Percentiles rank a stretch among this genome's conserved stretches.
These are phyloP conservation scores for Alliaria petiolata DNA, from an alignment of 345 rosid genomes.

Conservation along the genomic window DNA sequence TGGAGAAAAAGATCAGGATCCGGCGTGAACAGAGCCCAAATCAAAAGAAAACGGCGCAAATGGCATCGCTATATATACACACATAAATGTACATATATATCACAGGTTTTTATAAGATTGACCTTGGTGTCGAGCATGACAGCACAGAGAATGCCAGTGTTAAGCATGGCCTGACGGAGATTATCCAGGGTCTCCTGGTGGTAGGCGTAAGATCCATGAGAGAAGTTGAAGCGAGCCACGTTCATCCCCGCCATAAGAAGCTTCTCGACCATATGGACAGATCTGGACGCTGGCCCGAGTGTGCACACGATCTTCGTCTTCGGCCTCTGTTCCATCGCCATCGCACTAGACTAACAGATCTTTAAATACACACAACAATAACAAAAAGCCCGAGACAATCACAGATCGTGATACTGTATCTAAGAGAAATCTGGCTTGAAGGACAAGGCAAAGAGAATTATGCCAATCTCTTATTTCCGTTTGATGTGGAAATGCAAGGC, in stretches of 20 bases:
- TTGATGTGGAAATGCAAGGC: too few species aligned
- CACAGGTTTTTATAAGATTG: too few species aligned
- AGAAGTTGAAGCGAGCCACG: constrained; percentile 96
- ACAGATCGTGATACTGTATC: background rate
- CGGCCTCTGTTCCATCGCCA: constrained; percentile 52
- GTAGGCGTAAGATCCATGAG: constrained; percentile 92
- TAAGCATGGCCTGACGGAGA: constrained; percentile 76
- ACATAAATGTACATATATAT: background rate
- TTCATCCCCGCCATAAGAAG: constrained; percentile 90
- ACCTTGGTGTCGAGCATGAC: constrained; percentile 99
- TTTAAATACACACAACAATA: background rate
- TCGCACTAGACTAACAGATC: background rate
- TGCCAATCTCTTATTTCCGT: too few species aligned
- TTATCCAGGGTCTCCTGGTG: constrained; percentile 94
- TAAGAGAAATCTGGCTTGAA: constrained; percentile 35
- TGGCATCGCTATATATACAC: background rate
- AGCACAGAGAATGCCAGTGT: constrained; percentile 88
- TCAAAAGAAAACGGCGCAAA: too few species aligned
- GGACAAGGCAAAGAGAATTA: constrained; percentile 9
- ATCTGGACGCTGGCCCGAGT: constrained; percentile 87
- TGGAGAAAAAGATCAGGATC: constrained; percentile 12
- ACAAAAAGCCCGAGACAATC: background rate
- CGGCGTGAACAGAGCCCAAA: background rate
- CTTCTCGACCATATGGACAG: constrained; percentile 76
- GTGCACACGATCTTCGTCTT: constrained; percentile 98